Evolutionary conservation across 1,284 basidiomycete genomes (phyloP).

Genomic region (Boletus albobrunnescens): DNA sequence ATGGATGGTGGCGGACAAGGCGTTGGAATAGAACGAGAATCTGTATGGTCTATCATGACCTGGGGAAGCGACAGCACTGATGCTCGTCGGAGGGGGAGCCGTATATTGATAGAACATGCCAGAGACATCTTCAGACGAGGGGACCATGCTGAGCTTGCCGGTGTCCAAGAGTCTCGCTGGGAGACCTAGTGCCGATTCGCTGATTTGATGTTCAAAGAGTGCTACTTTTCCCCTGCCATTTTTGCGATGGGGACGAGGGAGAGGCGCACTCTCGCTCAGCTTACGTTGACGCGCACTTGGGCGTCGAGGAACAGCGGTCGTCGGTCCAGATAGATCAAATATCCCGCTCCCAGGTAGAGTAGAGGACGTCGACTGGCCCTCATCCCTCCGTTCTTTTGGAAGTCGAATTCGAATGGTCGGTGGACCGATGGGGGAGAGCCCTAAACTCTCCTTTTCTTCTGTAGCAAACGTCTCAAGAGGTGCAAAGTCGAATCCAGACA

Average conservation of each 20-base stretch:
- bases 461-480: conserved; percentile 79
- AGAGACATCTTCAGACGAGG: conserved; percentile 31
- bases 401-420: conserved; percentile 25
- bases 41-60: conserved; percentile 91
- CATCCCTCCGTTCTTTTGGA: conserved; percentile 8
- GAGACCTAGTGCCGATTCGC: conserved; percentile 46
- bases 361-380: conserved; percentile 6
- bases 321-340: conserved; percentile 21
- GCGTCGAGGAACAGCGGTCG: conserved; percentile 26
- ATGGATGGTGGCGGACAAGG: conserved; percentile 90
- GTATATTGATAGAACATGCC: conserved; percentile 14
- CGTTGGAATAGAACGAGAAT: conserved; percentile 98
- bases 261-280: conserved; percentile 73
- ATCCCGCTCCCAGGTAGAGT: conserved; percentile 13
- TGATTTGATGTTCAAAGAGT: conserved; percentile 74
- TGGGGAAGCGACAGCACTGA: conserved; percentile 40
- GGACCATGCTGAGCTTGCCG: conserved; percentile 30
- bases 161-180: conserved; percentile 37
- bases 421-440: conserved; percentile 40
- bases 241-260: conserved; percentile 54
- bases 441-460: conserved; percentile 62
- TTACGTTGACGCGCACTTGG: conserved; percentile 68
- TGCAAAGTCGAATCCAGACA: conserved; percentile 68
- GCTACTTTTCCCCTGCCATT: conserved; percentile 87
- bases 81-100: conserved; percentile 9